These are phyloP conservation scores for Quercus aquifolioides DNA, from an alignment of 306 rosid species.

Conservation along the genomic window DNA sequence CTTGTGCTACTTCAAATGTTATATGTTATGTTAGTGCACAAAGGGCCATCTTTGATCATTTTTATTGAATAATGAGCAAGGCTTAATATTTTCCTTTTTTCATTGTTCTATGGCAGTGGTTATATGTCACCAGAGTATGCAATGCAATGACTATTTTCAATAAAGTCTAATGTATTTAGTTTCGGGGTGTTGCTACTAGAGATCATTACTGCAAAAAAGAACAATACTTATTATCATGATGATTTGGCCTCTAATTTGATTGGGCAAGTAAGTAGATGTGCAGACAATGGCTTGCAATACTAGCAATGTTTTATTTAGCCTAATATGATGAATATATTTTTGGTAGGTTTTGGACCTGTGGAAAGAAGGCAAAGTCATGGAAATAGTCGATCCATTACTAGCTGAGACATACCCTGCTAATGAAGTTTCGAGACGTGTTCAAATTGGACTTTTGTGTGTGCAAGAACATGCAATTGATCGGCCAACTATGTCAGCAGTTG, in stretches of 20 bases:
- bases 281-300: background rate
- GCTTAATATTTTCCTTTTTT: background rate
- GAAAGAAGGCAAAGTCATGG: constrained; percentile 40
- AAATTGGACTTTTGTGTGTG: constrained; percentile 61
- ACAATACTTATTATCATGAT: constrained; percentile 28
- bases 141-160: constrained; percentile 52
- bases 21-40: background rate
- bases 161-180: constrained; percentile 52
- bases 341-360: constrained; percentile 56
- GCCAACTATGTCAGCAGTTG: constrained; percentile 60
- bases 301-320: background rate
- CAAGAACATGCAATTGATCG: constrained; percentile 57
- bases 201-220: constrained; percentile 50
- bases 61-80: too few species aligned
- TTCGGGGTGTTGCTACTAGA: constrained; percentile 58
- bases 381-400: constrained; percentile 37
- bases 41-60: too few species aligned
- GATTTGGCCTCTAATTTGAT: constrained; percentile 37
- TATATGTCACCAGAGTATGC: constrained; percentile 70
- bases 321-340: too few species aligned
- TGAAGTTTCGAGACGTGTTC: constrained; percentile 55
- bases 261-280: constrained; percentile 50
- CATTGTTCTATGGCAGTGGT: constrained; percentile 29
- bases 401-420: constrained; percentile 17
- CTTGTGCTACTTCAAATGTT: background rate